phyloP scores from a whole-genome alignment of 2,329 filamentous ascomycete species.

The Cadophora gregata region DNA sequence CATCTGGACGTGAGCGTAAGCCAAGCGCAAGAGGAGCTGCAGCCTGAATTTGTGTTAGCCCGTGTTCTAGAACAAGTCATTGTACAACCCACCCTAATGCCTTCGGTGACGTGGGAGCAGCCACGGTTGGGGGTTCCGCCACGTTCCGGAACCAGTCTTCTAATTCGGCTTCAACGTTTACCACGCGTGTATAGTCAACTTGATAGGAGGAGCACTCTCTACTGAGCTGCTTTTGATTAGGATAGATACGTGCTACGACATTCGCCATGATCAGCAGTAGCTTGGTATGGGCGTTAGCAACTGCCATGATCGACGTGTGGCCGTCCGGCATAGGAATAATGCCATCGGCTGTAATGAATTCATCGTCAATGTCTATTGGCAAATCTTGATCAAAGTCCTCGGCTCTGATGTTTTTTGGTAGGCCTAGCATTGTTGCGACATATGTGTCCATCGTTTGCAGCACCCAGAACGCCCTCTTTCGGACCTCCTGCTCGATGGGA shows the following conservation, averaged over 20 bases:
- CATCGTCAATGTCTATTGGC: constrained; percentile 67
- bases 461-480: constrained; percentile 69
- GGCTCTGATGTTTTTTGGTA: constrained; percentile 63
- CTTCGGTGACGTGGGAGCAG: constrained; percentile 8
- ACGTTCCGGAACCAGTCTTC: constrained; percentile 67
- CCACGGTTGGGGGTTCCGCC: constrained; percentile 4
- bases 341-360: constrained; percentile 63
- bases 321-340: constrained; percentile 59
- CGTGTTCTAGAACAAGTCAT: constrained; percentile 35
- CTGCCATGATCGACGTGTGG: constrained; percentile 63
- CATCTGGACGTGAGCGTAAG: constrained; percentile 79
- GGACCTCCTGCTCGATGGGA: constrained; percentile 64
- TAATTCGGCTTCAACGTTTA: constrained; percentile 44
- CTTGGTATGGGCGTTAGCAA: constrained; percentile 66
- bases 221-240: constrained; percentile 51
- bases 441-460: constrained; percentile 72
- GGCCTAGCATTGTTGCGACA: constrained; percentile 67
- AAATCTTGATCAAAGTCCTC: constrained; percentile 70
- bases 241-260: constrained; percentile 67
- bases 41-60: constrained; percentile 50
- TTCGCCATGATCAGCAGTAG: constrained; percentile 65
- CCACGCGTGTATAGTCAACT: constrained; percentile 13
- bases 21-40: constrained; percentile 76
- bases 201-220: constrained; percentile 16
- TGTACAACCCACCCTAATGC: constrained; percentile 49